Evolutionary conservation across 2,329 filamentous ascomycete species (phyloP), one percentile per base, ranked within the genome.

Genomic region (Cladosporium sp.): DNA sequence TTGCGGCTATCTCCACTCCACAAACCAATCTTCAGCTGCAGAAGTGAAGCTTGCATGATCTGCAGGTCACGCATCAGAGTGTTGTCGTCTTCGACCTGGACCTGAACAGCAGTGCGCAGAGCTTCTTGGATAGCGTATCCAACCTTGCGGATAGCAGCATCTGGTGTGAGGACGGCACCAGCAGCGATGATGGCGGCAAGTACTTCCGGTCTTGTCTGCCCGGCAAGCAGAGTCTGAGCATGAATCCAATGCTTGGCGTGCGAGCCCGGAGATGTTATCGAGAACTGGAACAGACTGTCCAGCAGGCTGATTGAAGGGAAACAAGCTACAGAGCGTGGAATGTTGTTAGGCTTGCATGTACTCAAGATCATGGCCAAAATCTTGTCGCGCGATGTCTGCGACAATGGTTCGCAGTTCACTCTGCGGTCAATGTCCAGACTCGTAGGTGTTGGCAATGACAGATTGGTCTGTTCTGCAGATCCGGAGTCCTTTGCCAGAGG

Each of bases 281-380:
- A 90, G 67, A 86, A 84, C 67, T 89, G 85, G 14, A 88, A 80
- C 65, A 90, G 79, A 11, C 83, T 86, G 70, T 90, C 87, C 67
- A 90, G 79, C 15, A 87, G 75, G 26, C 86, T 84, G 21, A 86
- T 81, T 1, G 86, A 87, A 0, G 87, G 87, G 68, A 90, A 90
- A 0, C 87, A 88, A 1, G 82, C 84, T 21, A 84, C 86, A 24
- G 87, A 85, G 58, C 74, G 59, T 80, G 83, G 67, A 74, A 83
- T 76, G 77, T 83, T 78, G 76, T 84, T 71, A 0, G 78, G 78
- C 57, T 83, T 84, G 70, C 85, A 88, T 4, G 84, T 87, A 59
- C 83, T 82, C 41, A 92, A 78, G 1, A 91, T 85, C 66, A 91
- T 82, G 12, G 85, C 87, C 65, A 92, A 79, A 1, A 91, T 83